Percentiles rank a stretch among this genome's conserved stretches.
These are phyloP conservation scores for Citeromyces nyonsensis DNA, from an alignment of 805 yeast species.

Conservation along the genomic window DNA sequence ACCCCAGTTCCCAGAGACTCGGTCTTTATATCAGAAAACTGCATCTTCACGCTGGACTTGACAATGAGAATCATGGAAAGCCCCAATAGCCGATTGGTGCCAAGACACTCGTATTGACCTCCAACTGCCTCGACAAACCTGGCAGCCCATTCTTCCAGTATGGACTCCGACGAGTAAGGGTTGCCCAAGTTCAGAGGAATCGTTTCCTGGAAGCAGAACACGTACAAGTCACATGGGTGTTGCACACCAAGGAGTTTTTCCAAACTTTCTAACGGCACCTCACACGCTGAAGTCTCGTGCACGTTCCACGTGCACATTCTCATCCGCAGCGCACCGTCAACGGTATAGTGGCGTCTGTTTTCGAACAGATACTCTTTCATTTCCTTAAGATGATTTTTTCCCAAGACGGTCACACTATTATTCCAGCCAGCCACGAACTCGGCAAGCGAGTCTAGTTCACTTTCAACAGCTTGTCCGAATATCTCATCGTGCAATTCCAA, in stretches of 20 bases:
- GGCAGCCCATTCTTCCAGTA: conserved; percentile 11
- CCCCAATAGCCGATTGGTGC: conserved; percentile 29
- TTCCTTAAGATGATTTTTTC: conserved; percentile 1
- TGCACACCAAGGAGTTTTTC: conserved; percentile 4
- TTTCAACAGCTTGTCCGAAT: too few species aligned
- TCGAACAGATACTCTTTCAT: conserved; percentile 1
- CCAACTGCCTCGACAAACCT: conserved; percentile 6
- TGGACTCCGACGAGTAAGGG: conserved; percentile 13
- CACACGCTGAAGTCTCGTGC: conserved; percentile 6
- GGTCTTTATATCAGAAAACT: conserved; percentile 18
- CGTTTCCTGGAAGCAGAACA: conserved; percentile 26
- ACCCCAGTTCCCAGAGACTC: conserved; percentile 34
- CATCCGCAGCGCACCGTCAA: conserved; percentile 3
- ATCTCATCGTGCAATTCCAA: too few species aligned
- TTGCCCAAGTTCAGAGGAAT: conserved; percentile 19
- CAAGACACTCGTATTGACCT: conserved; percentile 15
- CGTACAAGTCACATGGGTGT: conserved; percentile 12
- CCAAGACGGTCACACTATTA: neutral
- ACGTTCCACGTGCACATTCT: conserved; percentile 17
- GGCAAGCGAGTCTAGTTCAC: too few species aligned
- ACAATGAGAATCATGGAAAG: conserved; percentile 24
- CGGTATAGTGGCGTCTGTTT: neutral
- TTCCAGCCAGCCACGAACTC: conserved; percentile 2
- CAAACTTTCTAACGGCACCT: conserved; percentile 5
- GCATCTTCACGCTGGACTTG: conserved; percentile 12